Base-by-base conservation (phyloP, 2,329 filamentous ascomycete species). In the Epichloe glyceriae region DNA sequence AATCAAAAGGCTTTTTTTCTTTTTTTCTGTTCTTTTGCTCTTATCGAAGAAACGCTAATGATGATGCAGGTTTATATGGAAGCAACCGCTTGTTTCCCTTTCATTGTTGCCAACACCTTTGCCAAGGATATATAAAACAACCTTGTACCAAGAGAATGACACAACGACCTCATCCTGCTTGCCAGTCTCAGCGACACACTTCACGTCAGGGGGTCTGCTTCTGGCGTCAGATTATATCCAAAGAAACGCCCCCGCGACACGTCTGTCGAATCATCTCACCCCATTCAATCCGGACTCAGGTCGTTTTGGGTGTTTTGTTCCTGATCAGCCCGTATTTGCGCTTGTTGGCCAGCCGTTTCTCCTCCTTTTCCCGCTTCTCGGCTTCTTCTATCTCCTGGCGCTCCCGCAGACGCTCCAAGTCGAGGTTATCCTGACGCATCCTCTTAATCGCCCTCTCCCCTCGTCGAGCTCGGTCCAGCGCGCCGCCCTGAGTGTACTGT, bases 71-170 rank as follows among this genome's bases (percentile, higher is more conserved):
- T 83, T 1, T 83, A 83, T 57, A 69, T 79, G 41, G 80, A 84
- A 57, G 80, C 79, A 2, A 83, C 80, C 0, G 73, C 78, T 0
- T 81, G 78, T 56, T 84, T 84, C 56, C 80, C 80, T 0, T 74
- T 83, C 26, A 83, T 84, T 53, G 80, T 84, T 22, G 80, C 80
- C 38, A 80, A 80, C 54, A 83, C 80, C 0, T 84, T 84, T 66
- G 80, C 80, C 14, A 82, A 80, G 53, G 75, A 75, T 43, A 59
- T 61, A 38, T 58, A 55, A 50, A 34, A 1, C 54, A 55, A 47
- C 42, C 46, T 15, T 6, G 1, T 34, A 17, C 26, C 22, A 34
- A 12, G 22, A 30, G 17, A 44, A 30, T 30, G 8, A 30, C 26
- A 30, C 26, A 30, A 11, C 8, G 26, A 30, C 26, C 26, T 30